A percentile compares a stretch with the other conserved stretches of the same genome.
These are phyloP conservation scores for Daldinia concentrica DNA, from an alignment of 495 filamentous ascomycete species.

Conservation along the genomic window DNA sequence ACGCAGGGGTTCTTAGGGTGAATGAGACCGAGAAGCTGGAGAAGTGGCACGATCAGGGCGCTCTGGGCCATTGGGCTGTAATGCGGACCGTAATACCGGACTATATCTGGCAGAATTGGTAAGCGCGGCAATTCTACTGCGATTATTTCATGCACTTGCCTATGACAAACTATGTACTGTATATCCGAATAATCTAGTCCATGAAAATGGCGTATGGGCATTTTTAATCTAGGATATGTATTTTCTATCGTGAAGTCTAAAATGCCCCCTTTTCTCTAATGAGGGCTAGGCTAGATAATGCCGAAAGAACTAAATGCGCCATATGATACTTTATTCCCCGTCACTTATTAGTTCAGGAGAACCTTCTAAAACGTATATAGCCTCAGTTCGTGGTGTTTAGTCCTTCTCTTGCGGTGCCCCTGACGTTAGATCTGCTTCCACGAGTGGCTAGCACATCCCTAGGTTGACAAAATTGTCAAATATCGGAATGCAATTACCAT, in stretches of 20 bases:
- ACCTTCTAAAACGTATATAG: background rate
- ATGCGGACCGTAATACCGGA: conserved; percentile 87
- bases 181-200: background rate
- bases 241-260: background rate
- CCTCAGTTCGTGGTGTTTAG: background rate
- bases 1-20: conserved; percentile 58
- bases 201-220: background rate
- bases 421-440: background rate
- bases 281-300: background rate
- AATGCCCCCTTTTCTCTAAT: background rate
- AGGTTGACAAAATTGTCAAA: background rate
- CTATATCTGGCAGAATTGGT: conserved; percentile 90
- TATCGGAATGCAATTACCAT: too few species aligned
- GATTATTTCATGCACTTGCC: background rate
- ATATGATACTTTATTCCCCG: too few species aligned
- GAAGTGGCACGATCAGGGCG: conserved; percentile 76
- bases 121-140: conserved; percentile 31
- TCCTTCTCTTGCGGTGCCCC: background rate
- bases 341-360: background rate
- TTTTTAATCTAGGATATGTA: background rate
- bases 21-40: conserved; percentile 69
- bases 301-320: too few species aligned
- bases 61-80: conserved; percentile 86
- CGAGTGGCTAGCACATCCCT: background rate
- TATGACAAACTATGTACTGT: background rate